Conservation (phyloP, 75 land plant genomes). For the Chamaecyparis obtusa region DNA sequence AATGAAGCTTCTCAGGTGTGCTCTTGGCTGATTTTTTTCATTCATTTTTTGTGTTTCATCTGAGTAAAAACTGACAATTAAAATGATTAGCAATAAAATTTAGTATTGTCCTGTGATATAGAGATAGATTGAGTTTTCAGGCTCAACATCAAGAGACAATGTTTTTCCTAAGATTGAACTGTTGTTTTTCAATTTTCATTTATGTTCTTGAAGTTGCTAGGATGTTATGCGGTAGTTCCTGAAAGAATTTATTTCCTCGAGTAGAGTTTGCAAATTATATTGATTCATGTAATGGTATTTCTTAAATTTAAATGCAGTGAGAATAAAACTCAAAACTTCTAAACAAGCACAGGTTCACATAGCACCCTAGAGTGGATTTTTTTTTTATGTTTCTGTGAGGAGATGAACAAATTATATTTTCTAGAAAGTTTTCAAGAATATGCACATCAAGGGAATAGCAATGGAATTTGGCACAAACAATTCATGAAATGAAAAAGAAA, state of each 20-base stretch:
- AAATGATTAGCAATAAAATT: not conserved
- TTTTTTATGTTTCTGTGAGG: not conserved
- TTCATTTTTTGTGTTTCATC: not conserved
- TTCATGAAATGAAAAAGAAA: not conserved
- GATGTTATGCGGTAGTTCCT: not conserved
- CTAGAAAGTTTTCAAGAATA: not conserved
- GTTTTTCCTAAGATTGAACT: not conserved
- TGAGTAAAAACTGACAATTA: not conserved
- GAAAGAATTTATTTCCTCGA: not conserved
- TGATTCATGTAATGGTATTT: not conserved
- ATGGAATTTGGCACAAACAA: not conserved
- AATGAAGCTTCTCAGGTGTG: constrained; percentile 31
- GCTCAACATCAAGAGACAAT: not conserved
- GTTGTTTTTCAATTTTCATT: not conserved
- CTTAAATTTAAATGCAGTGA: not conserved
- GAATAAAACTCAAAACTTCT: not conserved
- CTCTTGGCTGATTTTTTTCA: not conserved
- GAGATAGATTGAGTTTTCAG: not conserved
- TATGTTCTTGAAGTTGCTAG: not conserved
- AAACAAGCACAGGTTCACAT: not conserved
- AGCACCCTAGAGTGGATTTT: not conserved
- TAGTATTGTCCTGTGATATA: not conserved
- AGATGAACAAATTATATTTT: not conserved
- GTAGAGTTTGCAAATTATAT: not conserved
- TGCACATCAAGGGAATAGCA: not conserved